Conservation (phyloP, 768 basidiomycete genomes). For the Kwoniella sp. region DNA sequence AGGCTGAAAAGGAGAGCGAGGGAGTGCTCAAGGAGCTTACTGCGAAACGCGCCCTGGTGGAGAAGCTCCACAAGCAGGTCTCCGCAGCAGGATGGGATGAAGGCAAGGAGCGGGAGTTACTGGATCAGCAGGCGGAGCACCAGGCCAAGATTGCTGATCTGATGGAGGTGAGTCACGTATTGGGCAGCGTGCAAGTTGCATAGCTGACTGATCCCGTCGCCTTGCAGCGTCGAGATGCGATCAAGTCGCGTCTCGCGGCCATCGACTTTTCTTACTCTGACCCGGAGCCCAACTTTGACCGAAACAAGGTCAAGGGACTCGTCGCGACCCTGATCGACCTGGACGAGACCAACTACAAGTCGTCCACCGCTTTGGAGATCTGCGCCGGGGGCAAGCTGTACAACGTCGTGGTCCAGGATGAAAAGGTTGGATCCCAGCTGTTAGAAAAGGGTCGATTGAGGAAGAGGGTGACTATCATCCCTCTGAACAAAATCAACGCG, state of each 20-base stretch:
- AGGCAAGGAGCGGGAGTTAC: slow-evolving; percentile 63
- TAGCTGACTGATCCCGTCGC: neutral
- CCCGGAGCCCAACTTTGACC: slow-evolving; percentile 76
- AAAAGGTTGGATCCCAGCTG: slow-evolving; percentile 78
- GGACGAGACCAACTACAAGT: slow-evolving; percentile 63
- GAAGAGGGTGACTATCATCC: slow-evolving; percentile 88
- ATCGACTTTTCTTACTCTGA: slow-evolving; percentile 78
- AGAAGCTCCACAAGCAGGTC: slow-evolving; percentile 57
- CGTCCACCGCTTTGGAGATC: slow-evolving; percentile 86
- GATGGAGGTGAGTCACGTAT: slow-evolving; percentile 58
- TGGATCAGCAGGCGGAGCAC: slow-evolving; percentile 57
- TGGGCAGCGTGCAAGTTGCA: no score
- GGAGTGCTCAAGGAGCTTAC: slow-evolving; percentile 69
- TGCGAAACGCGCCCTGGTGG: slow-evolving; percentile 53
- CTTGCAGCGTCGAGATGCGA: slow-evolving; percentile 47
- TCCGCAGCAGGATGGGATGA: slow-evolving; percentile 68
- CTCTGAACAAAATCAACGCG: slow-evolving; percentile 81
- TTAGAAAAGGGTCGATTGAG: slow-evolving; percentile 71
- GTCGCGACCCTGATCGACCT: slow-evolving; percentile 85
- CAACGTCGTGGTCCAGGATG: slow-evolving; percentile 90
- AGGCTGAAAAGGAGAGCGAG: slow-evolving; percentile 75
- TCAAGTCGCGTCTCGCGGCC: slow-evolving; percentile 63
- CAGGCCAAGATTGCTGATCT: slow-evolving; percentile 58
- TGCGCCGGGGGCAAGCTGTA: slow-evolving; percentile 83
- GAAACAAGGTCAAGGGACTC: slow-evolving; percentile 79